Conservation (phyloP, 805 yeast genomes). For the Kockiozyma suomiensis region DNA sequence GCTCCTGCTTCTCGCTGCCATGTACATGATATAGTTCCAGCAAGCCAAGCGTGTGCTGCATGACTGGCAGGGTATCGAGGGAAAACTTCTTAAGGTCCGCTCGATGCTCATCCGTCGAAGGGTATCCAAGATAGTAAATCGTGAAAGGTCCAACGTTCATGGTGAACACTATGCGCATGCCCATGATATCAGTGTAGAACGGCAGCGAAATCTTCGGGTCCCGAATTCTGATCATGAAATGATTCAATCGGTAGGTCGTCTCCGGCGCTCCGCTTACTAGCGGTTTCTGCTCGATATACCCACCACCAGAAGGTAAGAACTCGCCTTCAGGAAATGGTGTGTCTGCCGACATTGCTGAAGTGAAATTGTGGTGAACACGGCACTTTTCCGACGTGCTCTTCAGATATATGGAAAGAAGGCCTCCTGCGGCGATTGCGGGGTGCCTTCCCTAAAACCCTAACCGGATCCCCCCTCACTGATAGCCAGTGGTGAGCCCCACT, state of each 20-base stretch:
- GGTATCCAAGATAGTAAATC: conserved; percentile 58
- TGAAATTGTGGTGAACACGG: too few species aligned
- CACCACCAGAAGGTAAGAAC: conserved; percentile 8
- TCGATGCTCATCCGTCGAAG: conserved; percentile 13
- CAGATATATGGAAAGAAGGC: background rate
- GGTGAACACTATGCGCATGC: conserved; percentile 61
- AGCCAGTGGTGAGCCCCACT: conserved; percentile 1
- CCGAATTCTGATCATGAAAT: conserved; percentile 67
- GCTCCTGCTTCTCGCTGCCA: conserved; percentile 13
- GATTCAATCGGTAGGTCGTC: conserved; percentile 7
- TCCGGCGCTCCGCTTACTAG: conserved; percentile 7
- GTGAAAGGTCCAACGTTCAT: conserved; percentile 59
- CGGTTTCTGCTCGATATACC: conserved; percentile 4
- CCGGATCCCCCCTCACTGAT: background rate
- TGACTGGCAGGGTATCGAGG: conserved; percentile 13
- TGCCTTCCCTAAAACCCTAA: background rate
- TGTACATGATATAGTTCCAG: conserved; percentile 13
- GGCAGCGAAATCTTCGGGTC: conserved; percentile 74
- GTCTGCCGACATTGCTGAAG: background rate
- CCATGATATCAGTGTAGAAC: conserved; percentile 74
- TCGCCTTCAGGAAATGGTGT: conserved; percentile 11
- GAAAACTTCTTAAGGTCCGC: conserved; percentile 10
- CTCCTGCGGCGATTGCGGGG: too few species aligned
- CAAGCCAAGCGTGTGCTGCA: conserved; percentile 12
- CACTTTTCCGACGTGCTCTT: background rate